phyloP scores from a whole-genome alignment of 768 basidiomycete genomes.

The Hericium alpestre region DNA sequence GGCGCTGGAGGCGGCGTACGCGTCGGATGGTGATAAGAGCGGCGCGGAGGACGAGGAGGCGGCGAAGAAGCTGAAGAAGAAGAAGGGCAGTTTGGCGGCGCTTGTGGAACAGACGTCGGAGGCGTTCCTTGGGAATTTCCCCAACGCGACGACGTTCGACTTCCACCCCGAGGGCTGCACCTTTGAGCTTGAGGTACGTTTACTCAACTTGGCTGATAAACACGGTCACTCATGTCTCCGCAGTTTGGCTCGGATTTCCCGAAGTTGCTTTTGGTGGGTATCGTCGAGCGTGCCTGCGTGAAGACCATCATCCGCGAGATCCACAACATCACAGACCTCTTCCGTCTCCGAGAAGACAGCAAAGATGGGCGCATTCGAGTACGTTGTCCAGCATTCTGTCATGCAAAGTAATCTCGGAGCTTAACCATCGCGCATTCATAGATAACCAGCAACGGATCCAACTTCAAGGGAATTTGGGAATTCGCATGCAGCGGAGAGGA shows the following conservation, averaged over 20 bases:
- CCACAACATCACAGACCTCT: slow-evolving; percentile 78
- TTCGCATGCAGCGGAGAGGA: slow-evolving; percentile 38
- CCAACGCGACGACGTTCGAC: slow-evolving; percentile 59
- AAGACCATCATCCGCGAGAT: slow-evolving; percentile 85
- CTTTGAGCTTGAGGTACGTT: slow-evolving; percentile 75
- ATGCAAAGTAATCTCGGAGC: not conserved
- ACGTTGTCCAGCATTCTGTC: slow-evolving; percentile 5
- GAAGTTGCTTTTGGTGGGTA: slow-evolving; percentile 87
- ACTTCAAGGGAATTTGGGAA: slow-evolving; percentile 82
- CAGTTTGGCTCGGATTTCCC: slow-evolving; percentile 85
- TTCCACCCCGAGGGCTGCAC: slow-evolving; percentile 60
- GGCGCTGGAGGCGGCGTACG: slow-evolving; percentile 46
- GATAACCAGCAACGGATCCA: slow-evolving; percentile 89
- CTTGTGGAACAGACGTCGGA: slow-evolving; percentile 35
- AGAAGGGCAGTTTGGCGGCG: slow-evolving; percentile 22
- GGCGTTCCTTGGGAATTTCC: slow-evolving; percentile 46
- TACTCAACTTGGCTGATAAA: not conserved
- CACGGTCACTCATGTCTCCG: not conserved
- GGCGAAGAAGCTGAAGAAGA: slow-evolving; percentile 18
- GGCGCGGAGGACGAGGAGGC: slow-evolving; percentile 24
- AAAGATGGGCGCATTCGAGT: slow-evolving; percentile 47
- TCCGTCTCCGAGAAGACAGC: slow-evolving; percentile 55
- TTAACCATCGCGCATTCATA: slow-evolving; percentile 18
- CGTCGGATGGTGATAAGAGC: slow-evolving; percentile 26
- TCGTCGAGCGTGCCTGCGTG: slow-evolving; percentile 80